These are phyloP conservation scores for Exophiala sp. DNA, from an alignment of 2,329 filamentous ascomycete genomes.

Conservation along the genomic window DNA sequence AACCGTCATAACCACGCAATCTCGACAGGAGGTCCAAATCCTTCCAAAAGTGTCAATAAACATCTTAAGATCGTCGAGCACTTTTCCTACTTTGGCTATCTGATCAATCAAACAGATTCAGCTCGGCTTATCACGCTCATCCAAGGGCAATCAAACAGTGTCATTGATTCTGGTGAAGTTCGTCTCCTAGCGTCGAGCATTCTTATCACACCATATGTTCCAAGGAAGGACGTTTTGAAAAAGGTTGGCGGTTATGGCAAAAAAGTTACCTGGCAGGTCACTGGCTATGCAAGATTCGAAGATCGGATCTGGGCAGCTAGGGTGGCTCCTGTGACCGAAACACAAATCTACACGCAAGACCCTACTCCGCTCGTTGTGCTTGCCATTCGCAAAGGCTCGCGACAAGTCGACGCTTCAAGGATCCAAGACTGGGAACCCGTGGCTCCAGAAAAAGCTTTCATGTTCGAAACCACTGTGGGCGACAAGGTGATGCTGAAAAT, in stretches of 20 bases:
- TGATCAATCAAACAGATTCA: conserved; percentile 69
- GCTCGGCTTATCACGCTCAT: conserved; percentile 65
- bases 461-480: conserved; percentile 78
- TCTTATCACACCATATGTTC: conserved; percentile 77
- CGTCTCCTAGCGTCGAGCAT: conserved; percentile 86
- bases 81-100: conserved; percentile 88
- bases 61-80: conserved; percentile 75
- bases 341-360: conserved; percentile 74
- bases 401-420: conserved; percentile 73
- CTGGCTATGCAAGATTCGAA: conserved; percentile 69
- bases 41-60: conserved; percentile 42
- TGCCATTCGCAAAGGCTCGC: conserved; percentile 70
- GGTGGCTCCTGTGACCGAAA: conserved; percentile 67
- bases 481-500: conserved; percentile 83
- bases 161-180: conserved; percentile 64
- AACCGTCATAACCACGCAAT: conserved; percentile 69
- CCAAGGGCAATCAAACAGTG: conserved; percentile 53
- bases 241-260: conserved; percentile 84
- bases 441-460: conserved; percentile 64
- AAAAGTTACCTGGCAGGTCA: conserved; percentile 80
- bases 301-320: conserved; percentile 84
- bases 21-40: conserved; percentile 30
- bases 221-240: conserved; percentile 66
- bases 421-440: conserved; percentile 84
- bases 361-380: conserved; percentile 75